Base-by-base conservation (phyloP, 2,329 filamentous ascomycete species). In the Erysiphe pulchra region DNA sequence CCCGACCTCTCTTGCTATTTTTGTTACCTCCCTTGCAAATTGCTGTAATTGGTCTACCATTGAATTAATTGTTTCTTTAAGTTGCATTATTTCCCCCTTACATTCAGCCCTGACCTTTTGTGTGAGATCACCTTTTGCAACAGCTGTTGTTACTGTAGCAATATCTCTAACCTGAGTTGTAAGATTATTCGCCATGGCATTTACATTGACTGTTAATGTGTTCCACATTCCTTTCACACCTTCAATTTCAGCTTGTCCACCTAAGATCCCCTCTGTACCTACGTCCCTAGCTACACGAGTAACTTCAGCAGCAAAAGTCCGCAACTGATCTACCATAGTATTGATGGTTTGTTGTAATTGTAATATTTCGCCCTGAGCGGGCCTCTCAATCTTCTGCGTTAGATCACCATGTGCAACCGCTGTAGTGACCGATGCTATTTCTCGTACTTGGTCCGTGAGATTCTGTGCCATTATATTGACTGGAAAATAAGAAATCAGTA, bases 41-140 rank as follows among this genome's bases (percentile, higher is more conserved):
- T 94, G 86, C 58, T 92, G 84, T 47, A 98, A 68, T 61, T 94
- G 90, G 60, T 94, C 90, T 53, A 98, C 87, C 87, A 98, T 98
- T 60, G 82, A 90, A 64, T 98, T 98, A 67, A 95, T 98, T 42
- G 90, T 95, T 49, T 85, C 86, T 64, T 98, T 98, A 57, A 98
- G 79, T 65, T 82, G 84, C 59, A 77, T 80, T 56, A 86, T 95
- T 69, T 87, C 90, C 62, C 80, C 92, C 65, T 77, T 80, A 63
- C 81, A 87, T 57, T 83, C 84, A 49, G 86, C 86, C 61, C 92
- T 84, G 36, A 98, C 87, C 62, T 94, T 94, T 62, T 93, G 87
- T 44, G 86, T 94, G 55, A 98, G 69, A 60, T 98, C 90, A 63
- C 87, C 87, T 62, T 75, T 77, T 54, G 75, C 75, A 52, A 80